Evolutionary conservation across 305 asterid genomes (phyloP).

Genomic region (Fraxinus angustifolia): DNA sequence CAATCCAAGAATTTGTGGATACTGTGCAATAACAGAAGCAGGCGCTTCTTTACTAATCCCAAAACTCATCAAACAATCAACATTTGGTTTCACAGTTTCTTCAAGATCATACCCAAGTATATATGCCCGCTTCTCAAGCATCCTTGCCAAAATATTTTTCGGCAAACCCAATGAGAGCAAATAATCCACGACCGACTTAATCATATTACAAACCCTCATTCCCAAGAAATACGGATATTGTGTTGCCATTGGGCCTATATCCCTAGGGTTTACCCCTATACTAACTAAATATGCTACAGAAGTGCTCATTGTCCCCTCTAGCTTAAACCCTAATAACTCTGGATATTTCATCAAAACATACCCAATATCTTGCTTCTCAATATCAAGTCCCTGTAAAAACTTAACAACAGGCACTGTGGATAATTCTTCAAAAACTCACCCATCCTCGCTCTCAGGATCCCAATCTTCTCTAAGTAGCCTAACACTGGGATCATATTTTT

Average conservation of each 20-base stretch:
- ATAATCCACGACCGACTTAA: slow-evolving; percentile 83
- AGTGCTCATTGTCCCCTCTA: slow-evolving; percentile 92
- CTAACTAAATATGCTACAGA: slow-evolving; percentile 86
- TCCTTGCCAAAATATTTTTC: slow-evolving; percentile 63
- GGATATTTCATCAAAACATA: slow-evolving; percentile 89
- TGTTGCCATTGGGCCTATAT: slow-evolving; percentile 90
- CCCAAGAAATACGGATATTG: slow-evolving; percentile 88
- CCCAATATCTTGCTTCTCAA: slow-evolving; percentile 80
- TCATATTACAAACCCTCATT: slow-evolving; percentile 86
- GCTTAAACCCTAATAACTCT: slow-evolving; percentile 81
- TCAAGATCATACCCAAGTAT: slow-evolving; percentile 77
- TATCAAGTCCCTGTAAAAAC: slow-evolving; percentile 82
- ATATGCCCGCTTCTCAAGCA: slow-evolving; percentile 85
- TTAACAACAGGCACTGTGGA: slow-evolving; percentile 71
- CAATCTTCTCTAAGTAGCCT: slow-evolving; percentile 78
- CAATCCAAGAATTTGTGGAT: slow-evolving; percentile 76
- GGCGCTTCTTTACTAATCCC: slow-evolving; percentile 60
- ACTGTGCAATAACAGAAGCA: slow-evolving; percentile 67
- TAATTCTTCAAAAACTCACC: slow-evolving; percentile 81
- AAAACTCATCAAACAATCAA: slow-evolving; percentile 76
- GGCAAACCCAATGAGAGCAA: slow-evolving; percentile 75
- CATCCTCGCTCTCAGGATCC: slow-evolving; percentile 70
- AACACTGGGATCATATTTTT: slow-evolving; percentile 78
- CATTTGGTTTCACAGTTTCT: slow-evolving; percentile 77
- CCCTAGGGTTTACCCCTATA: slow-evolving; percentile 83